Base-by-base conservation (phyloP, 2,329 filamentous ascomycete genomes). In the Alternaria sp. region DNA sequence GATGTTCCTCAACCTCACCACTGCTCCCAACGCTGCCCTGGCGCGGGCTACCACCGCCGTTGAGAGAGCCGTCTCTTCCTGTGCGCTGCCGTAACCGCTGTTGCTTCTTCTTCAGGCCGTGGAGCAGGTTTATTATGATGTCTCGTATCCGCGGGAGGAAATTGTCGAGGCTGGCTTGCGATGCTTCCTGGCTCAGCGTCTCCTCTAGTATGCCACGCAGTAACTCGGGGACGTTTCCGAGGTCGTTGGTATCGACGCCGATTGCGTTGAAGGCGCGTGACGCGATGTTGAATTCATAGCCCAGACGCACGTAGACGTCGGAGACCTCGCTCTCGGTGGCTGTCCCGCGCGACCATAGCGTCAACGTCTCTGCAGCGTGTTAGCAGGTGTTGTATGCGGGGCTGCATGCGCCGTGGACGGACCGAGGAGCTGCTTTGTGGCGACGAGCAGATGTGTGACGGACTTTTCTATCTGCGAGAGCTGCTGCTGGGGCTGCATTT, bases 251-350 rank as follows among this genome's bases (percentile, higher is more conserved):
- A 74, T 99, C 95, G 65, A 99, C 95, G 64, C 96, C 95, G 74
- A 99, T 99, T 60, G 94, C 93, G 73, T 92, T 93, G 81, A 99
- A 99, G 63, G 95, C 94, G 57, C 95, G 91, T 79, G 94, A 98
- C 28, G 95, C 95, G 83, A 99, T 95, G 81, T 99, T 99, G 85
- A 99, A 99, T 81, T 99, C 95, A 81, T 99, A 99, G 48, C 95
- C 95, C 63, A 99, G 84, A 63, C 95, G 91, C 62, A 99, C 95
- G 77, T 99, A 99, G 71, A 99, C 95, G 78, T 99, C 95, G 12
- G 95, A 98, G 61, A 99, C 95, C 78, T 98, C 92, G 63, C 90
- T 92, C 81, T 99, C 95, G 65, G 93, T 94, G 56, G 95, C 94
- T 72, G 92, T 90, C 64, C 92, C 91, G 59, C 94, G 92, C 61